Evolutionary conservation across 441 rosid species (phyloP), one percentile per base, ranked within the genome.

Genomic region (Gossypium gossypioides): DNA sequence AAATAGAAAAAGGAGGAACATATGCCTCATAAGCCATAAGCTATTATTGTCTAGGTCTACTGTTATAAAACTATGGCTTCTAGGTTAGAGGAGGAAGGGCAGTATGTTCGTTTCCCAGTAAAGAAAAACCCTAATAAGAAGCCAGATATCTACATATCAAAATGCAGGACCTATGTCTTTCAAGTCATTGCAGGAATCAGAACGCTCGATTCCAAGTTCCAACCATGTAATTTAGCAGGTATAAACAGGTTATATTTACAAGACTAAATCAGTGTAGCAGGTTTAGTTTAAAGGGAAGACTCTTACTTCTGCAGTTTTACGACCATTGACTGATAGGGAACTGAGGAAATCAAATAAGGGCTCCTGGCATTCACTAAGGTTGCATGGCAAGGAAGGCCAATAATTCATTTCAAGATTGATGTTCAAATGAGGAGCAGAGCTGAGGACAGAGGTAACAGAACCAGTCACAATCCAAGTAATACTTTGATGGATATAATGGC

Each of bases 401-500:
- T 94, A 94, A 80, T 94, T 94, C 99, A 94, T 94, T 82, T 94
- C 91, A 61, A 94, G 94, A 79, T 94, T 94, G 81, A 94, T 90
- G 82, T 94, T 94, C 86, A 92, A 59, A 74, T 86, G 92, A 62
- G 91, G 97, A 81, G 99, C 89, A 72, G 86, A 85, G 75, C 97
- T 94, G 88, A 18, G 21, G 61, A 13, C 57, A 58, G 21, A 51
- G 32, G 50, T 16, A 12, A 61, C 29, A 72, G 24, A 61, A 9
- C 32, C 44, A 48, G 48, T 72, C 22, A 61, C n/a, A 72, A 68
- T 25, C 52, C 40, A 9, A 37, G 15, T 12, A 58, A 44, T 27
- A 59, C 8, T 25, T 27, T 61, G 68, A 32, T 12, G 10, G 48
- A 60, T 10, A n/a, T 4, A 37, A 61, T 34, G 16, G 22, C 56